Base-by-base conservation (phyloP, 2,329 filamentous ascomycete species). In the Cordyceps militaris region DNA sequence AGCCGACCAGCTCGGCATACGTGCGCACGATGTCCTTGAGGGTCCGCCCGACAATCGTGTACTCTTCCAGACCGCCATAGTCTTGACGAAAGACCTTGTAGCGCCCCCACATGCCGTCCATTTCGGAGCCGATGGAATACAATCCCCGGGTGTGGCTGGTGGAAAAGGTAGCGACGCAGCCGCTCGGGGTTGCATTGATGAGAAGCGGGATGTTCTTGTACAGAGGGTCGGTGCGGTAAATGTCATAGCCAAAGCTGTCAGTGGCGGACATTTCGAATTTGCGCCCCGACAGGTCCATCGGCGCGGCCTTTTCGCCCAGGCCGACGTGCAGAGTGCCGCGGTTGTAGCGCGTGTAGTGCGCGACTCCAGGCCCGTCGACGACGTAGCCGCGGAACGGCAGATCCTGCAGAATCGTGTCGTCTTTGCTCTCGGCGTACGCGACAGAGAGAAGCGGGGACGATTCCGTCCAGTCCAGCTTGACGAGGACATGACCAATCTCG, bases 201-300 rank as follows among this genome's bases (percentile, higher is more conserved):
- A 91, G 74, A 0, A 90, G 76, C 0, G 87, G 87, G 40, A 89
- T 87, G 64, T 89, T 84, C 71, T 91, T 90, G 73, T 90, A 90
- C 56, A 89, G 74, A 0, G 87, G 87, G 67, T 90, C 86, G 3
- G 85, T 87, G 10, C 79, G 79, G 66, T 88, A 83, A 4, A 84
- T 80, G 63, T 90, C 86, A 65, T 91, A 89, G 2, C 87, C 85
- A 63, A 90, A 90, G 38, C 81, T 86, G 68, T 90, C 87, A 0
- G 84, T 89, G 2, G 84, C 85, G 0, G 85, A 83, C 14, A 90
- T 74, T 26, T 79, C 77, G 67, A 89, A 90, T 26, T 81, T 76
- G 0, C 87, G 78, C 32, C 84, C 85, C 0, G 79, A 84, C 1
- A 91, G 75, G 64, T 90, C 82, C 84, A 90, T 88, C 0, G 87